Conservation (phyloP, 345 rosid species). For the Acer yangbiense region DNA sequence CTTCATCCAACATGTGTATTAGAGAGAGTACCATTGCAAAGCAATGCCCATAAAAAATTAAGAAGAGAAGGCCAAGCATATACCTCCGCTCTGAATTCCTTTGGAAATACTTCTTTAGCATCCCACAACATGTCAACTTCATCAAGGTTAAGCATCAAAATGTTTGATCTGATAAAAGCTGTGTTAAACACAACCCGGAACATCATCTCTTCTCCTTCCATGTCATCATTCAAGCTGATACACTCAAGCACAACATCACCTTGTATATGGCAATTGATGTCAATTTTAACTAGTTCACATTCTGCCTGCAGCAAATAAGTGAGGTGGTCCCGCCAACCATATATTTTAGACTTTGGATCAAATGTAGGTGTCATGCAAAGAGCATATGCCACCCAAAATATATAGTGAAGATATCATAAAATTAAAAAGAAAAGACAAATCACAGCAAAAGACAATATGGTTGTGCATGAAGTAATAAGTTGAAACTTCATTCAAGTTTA, state of each 20-base stretch:
- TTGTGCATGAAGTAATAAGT: neutral
- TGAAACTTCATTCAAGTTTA: neutral
- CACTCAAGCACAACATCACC: slow-evolving; percentile 95
- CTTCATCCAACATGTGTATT: slow-evolving; percentile 46
- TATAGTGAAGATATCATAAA: neutral
- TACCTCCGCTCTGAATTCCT: slow-evolving; percentile 95
- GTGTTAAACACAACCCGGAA: slow-evolving; percentile 90
- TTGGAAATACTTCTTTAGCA: slow-evolving; percentile 76
- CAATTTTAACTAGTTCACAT: slow-evolving; percentile 83
- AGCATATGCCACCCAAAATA: neutral
- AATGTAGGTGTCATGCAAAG: slow-evolving; percentile 6
- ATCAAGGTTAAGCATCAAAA: slow-evolving; percentile 89
- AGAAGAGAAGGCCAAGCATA: slow-evolving; percentile 13
- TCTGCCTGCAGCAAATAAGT: slow-evolving; percentile 60
- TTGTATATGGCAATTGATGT: slow-evolving; percentile 82
- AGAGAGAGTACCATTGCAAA: slow-evolving; percentile 22
- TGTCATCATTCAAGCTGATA: slow-evolving; percentile 71
- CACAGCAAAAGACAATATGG: neutral
- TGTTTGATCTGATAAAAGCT: slow-evolving; percentile 91
- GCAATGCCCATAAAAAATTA: slow-evolving; percentile 1
- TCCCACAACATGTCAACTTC: slow-evolving; percentile 90
- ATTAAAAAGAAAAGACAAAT: neutral
- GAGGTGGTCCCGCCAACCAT: slow-evolving; percentile 16
- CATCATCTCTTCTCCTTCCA: slow-evolving; percentile 78
- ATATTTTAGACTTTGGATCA: neutral